Evolutionary conservation across 177 flowering plant genomes (phyloP).

Genomic region (Telopea speciosissima): DNA sequence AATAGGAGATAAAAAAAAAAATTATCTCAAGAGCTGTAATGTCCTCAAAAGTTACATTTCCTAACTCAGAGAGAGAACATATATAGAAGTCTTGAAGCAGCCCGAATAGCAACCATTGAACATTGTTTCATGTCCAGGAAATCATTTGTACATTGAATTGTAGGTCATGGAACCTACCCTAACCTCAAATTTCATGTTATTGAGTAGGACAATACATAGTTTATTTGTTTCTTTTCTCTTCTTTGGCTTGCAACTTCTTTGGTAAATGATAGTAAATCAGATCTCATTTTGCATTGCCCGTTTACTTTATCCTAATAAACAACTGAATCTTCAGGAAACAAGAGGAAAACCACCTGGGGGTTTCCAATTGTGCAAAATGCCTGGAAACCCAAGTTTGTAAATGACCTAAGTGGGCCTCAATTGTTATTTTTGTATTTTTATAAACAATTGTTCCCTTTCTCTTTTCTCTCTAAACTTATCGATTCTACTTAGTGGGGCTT

Average conservation of each 20-base stretch:
- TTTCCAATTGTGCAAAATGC: background rate
- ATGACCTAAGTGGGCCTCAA: constrained; percentile 9
- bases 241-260: background rate
- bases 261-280: background rate
- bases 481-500: background rate
- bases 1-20: no score
- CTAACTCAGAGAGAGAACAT: no score
- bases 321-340: constrained; percentile 2
- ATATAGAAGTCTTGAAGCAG: no score
- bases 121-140: no score
- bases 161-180: no score
- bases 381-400: constrained; percentile 3
- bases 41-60: no score
- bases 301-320: constrained; percentile 17
- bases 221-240: background rate
- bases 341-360: constrained; percentile 2
- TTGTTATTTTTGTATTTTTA: constrained; percentile 7
- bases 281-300: constrained; percentile 15
- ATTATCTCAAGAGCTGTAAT: no score
- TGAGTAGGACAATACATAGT: constrained; percentile 16
- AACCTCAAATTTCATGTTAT: no score
- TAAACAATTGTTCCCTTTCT: background rate
- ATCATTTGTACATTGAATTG: no score
- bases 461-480: background rate
- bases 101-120: no score